A percentile compares a stretch with the other conserved stretches of the same genome.
These are phyloP conservation scores for Monilinia polystroma DNA, from an alignment of 2,329 filamentous ascomycete genomes.

Conservation along the genomic window DNA sequence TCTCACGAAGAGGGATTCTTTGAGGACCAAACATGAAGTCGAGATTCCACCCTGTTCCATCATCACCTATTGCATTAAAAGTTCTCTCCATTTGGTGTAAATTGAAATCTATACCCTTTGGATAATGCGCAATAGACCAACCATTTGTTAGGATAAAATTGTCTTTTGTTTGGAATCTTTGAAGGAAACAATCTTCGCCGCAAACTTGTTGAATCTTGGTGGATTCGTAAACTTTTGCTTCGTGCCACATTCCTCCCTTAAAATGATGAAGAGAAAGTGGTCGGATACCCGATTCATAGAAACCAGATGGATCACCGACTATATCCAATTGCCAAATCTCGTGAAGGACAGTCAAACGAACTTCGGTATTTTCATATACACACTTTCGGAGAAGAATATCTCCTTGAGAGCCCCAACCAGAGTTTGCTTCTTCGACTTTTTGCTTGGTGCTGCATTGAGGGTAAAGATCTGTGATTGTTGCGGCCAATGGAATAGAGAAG, in stretches of 20 bases:
- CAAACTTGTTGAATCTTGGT: conserved; percentile 37
- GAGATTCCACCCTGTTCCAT: conserved; percentile 38
- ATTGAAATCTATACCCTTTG: conserved; percentile 38
- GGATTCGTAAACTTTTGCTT: conserved; percentile 33
- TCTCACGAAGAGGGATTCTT: conserved; percentile 48
- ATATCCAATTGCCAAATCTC: conserved; percentile 39
- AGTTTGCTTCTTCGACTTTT: conserved; percentile 55
- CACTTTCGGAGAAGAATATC: conserved; percentile 39
- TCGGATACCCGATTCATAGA: conserved; percentile 38
- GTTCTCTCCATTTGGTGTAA: conserved; percentile 38
- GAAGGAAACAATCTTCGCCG: conserved; percentile 39
- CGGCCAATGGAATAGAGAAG: conserved; percentile 45
- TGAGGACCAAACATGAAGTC: conserved; percentile 54
- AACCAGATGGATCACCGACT: conserved; percentile 37
- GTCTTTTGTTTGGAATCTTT: conserved; percentile 37
- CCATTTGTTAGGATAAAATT: conserved; percentile 39
- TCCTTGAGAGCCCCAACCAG: conserved; percentile 54
- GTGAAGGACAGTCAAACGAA: conserved; percentile 36
- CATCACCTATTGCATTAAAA: conserved; percentile 35
- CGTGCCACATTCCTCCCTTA: conserved; percentile 55
- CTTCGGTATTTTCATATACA: conserved; percentile 39
- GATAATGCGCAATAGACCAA: conserved; percentile 38
- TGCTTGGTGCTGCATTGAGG: conserved; percentile 49
- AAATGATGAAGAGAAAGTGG: conserved; percentile 39
- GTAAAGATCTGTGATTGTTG: conserved; percentile 48